A percentile compares a stretch with the other conserved stretches of the same genome.
Evolutionary conservation across 106 monocot genomes (phyloP).

Genomic region (Allium sativum): DNA sequence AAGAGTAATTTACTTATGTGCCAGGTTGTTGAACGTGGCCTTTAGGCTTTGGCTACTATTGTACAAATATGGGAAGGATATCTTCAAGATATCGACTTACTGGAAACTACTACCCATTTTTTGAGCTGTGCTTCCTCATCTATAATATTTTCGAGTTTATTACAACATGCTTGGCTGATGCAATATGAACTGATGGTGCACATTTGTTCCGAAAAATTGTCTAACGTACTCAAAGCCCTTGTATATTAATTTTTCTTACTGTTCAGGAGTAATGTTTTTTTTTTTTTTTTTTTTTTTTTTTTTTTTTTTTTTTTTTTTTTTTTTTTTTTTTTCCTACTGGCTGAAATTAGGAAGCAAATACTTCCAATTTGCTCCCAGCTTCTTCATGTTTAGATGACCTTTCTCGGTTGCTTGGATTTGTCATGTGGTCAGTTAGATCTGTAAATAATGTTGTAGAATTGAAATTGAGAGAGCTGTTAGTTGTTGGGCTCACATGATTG

Average conservation of each 20-base stretch:
- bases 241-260: not conserved
- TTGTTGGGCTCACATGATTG: constrained; percentile 49
- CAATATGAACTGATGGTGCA: constrained; percentile 24
- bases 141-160: constrained; percentile 34
- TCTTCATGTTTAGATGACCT: constrained; percentile 47
- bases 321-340: no score
- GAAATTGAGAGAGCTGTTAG: constrained; percentile 46
- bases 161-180: constrained; percentile 64
- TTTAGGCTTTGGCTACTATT: constrained; percentile 40
- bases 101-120: constrained; percentile 13
- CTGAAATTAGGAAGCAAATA: constrained; percentile 13
- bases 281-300: no score
- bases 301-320: no score
- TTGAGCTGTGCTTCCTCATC: constrained; percentile 31
- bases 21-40: constrained; percentile 59
- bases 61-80: constrained; percentile 48
- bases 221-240: no score
- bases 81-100: constrained; percentile 22
- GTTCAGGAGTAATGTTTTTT: no score
- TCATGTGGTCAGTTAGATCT: constrained; percentile 30
- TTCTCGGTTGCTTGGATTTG: constrained; percentile 43
- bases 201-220: not conserved
- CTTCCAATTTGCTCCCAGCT: constrained; percentile 25
- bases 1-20: constrained; percentile 1
- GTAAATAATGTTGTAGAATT: constrained; percentile 26